Conservation (phyloP, 768 basidiomycete species). For the Rhizopogon vesiculosus region DNA sequence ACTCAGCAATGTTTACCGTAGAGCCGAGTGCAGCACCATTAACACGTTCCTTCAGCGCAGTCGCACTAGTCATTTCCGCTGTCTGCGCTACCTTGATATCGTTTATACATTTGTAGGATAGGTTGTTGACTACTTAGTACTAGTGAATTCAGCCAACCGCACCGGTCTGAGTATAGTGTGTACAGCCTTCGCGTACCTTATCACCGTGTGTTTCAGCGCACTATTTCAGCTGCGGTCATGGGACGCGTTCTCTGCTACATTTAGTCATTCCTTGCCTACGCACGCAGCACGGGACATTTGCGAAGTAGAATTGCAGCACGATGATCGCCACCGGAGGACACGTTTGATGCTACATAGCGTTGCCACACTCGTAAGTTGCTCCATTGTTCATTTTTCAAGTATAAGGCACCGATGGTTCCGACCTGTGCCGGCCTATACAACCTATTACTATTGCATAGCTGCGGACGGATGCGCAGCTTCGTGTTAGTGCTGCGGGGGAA, state of each 20-base stretch:
- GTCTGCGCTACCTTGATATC: constrained; percentile 6
- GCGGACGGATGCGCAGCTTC: neutral
- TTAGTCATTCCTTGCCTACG: neutral
- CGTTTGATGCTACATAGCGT: no score
- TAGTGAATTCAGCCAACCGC: neutral
- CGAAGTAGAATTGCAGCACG: no score
- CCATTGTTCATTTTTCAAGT: neutral
- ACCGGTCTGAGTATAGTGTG: neutral
- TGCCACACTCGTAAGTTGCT: no score
- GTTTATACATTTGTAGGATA: neutral
- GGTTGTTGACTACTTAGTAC: neutral
- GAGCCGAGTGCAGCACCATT: constrained; percentile 11
- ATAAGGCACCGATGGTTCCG: neutral
- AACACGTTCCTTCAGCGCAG: neutral
- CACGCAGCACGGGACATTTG: no score
- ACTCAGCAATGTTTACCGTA: constrained; percentile 4
- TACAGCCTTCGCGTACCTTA: neutral
- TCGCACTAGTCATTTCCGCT: constrained; percentile 6
- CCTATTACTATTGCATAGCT: neutral
- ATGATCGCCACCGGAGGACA: no score
- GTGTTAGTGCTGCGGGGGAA: neutral
- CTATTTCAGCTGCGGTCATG: no score
- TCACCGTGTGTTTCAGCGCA: no score
- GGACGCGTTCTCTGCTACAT: neutral
- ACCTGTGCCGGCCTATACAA: neutral